Evolutionary conservation across 2,329 filamentous ascomycete genomes (phyloP), one percentile per base, ranked within the genome.

Genomic region (Alternaria incomplexa): DNA sequence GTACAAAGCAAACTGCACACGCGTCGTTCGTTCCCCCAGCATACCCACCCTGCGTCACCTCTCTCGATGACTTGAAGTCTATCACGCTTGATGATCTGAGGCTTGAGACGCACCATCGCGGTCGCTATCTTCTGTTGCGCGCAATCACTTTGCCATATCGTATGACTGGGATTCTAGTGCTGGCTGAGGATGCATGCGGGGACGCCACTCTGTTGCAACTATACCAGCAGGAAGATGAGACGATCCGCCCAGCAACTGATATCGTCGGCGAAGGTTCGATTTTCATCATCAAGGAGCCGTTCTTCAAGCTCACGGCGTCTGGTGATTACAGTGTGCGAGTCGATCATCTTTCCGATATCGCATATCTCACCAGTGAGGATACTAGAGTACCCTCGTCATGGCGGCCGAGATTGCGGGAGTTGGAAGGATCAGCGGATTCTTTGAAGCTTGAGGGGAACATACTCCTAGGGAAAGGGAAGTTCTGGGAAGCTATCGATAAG

Each of bases 321-420:
- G 81, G 81, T 2, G 51, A 73, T 0, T 85, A 84, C 69, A 78
- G 75, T 0, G 30, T 88, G 22, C 80, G 85, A 7, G 83, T 87
- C 7, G 86, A 88, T 61, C 86, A 88, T 69, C 67, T 84, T 15
- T 82, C 81, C n/a, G 86, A 88, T 58, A 65, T 88, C 20, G 63
- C 82, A 4, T 79, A 77, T 63, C 61, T 86, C 3, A 57, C 74
- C 1, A 53, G 65, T 0, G 48, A 68, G 22, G 81, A 86, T 44
- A 55, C 74, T 20, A 77, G 71, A 4, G 70, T 86, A 11, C 85
- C 84, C 1, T 23, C 43, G 2, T 52, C 59, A 17, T 85, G 82
- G 83, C 67, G 56, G 23, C 59, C 61, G 12, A 58, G 55, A 32
- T 11, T 61, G 10, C 20, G 54, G 17, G 55, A 59, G 4, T 17